Percentiles rank a stretch among this genome's conserved stretches.
Evolutionary conservation across 2,329 filamentous ascomycete genomes (phyloP).

Genomic region (Grosmannia serpens): DNA sequence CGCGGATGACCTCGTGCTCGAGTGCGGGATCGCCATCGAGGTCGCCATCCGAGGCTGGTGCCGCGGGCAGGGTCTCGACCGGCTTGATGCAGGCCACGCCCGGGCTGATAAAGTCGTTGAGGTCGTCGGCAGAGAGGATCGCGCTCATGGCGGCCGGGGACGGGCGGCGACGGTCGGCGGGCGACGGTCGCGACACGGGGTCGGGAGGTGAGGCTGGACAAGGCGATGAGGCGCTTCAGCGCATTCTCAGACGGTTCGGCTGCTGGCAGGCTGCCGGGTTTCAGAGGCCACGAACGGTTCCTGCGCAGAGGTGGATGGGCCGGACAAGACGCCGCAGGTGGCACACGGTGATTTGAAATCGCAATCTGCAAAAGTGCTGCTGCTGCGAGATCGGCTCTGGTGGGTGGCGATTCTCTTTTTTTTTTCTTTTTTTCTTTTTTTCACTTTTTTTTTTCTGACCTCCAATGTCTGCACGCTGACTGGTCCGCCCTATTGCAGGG

Average conservation of each 20-base stretch:
- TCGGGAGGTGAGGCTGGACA: not conserved
- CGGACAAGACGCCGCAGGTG: not conserved
- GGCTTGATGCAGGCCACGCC: constrained; percentile 98
- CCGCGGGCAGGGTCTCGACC: constrained; percentile 74
- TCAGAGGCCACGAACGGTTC: too few relatives aligned
- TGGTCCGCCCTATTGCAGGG: constrained; percentile 1
- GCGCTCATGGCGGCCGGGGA: constrained; percentile 62
- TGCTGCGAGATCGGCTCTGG: constrained; percentile 8
- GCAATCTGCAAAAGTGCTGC: not conserved
- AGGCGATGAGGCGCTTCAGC: too few relatives aligned
- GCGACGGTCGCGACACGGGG: not conserved
- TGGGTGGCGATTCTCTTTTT: constrained; percentile 7
- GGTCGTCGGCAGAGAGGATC: constrained; percentile 89
- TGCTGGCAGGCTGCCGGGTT: too few relatives aligned
- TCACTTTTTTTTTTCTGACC: not conserved
- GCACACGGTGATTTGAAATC: constrained; percentile 9
- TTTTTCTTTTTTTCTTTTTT: not conserved
- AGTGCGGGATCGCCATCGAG: too few relatives aligned
- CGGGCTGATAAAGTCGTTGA: constrained; percentile 98
- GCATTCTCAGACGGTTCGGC: not conserved
- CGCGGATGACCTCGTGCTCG: constrained; percentile 82
- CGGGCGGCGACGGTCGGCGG: not conserved
- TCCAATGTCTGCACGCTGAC: constrained; percentile 4
- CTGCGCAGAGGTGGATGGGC: not conserved
- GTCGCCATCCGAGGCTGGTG: constrained; percentile 30